Evolutionary conservation across 2,329 filamentous ascomycete genomes (phyloP), one percentile per base, ranked within the genome.

Genomic region (Fonsecaea erecta): DNA sequence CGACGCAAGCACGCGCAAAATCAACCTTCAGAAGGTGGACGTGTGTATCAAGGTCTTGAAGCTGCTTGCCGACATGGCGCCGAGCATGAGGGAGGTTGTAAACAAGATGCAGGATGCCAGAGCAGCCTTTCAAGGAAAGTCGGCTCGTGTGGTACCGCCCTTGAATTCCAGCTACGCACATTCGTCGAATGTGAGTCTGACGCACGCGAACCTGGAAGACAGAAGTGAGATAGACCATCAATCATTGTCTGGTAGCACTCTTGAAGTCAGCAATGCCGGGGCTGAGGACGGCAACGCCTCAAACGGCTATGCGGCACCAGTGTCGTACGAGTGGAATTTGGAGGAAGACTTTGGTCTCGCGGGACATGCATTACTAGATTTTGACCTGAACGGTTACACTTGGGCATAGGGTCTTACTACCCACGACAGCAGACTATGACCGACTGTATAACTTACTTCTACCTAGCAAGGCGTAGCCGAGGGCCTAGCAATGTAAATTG

Each of bases 71-170:
- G 43, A 48, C 21, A 48, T 48, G 43, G 43, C 43, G 12, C 43
- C 43, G 43, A 48, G 43, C 43, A 48, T 48, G 43, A 24, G 21
- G 21, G 43, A 48, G 43, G 43, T 48, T 48, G 43, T 48, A 12
- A 24, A 18, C 2, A 48, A 48, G 8, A 48, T 48, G 43, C 43
- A 48, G 43, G 43, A 48, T 24, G 43, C 43, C 2, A 48, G 43
- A 48, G 14, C 21, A 14, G 43, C 9, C 3, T 48, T 26, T 26
- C 43, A 48, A 48, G 21, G 18, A 6, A 18, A 21, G 21, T 9
- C 43, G 4, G 24, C 43, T 48, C 43, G 43, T 2, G 2, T 21
- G 26, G 43, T 3, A 5, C 18, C 43, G 43, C 12, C 43, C 2
- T 48, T 48, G 21, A 48, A 24, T 24, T 48, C 43, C 9, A 21